A percentile compares a stretch with the other conserved stretches of the same genome.
Evolutionary conservation across 352 stramenopile species (phyloP).

Genomic region (Phytophthora hibernalis): DNA sequence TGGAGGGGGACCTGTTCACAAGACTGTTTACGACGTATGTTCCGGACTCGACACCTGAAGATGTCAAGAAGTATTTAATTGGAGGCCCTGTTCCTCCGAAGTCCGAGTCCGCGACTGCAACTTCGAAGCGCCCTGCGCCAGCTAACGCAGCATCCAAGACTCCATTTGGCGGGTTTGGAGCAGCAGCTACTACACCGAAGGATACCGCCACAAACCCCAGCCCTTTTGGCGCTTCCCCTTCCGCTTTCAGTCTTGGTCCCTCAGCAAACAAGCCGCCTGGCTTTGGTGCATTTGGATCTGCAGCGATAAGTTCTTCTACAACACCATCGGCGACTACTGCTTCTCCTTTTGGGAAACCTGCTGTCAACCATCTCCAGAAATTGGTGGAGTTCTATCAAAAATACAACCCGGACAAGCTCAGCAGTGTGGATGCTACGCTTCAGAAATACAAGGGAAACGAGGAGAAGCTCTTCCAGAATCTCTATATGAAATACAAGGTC

Average conservation of each 20-base stretch:
- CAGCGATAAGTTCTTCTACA: conserved; percentile 21
- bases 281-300: conserved; percentile 35
- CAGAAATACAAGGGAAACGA: conserved; percentile 91
- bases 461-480: conserved; percentile 78
- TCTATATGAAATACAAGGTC: conserved; percentile 82
- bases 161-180: conserved; percentile 29
- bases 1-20: conserved; percentile 68
- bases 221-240: conserved; percentile 35
- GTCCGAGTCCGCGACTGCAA: conserved; percentile 3
- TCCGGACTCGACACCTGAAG: conserved; percentile 56
- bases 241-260: conserved; percentile 35
- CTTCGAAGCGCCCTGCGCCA: conserved; percentile 28
- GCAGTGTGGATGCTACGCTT: conserved; percentile 88
- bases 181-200: conserved; percentile 26
- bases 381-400: conserved; percentile 93
- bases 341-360: conserved; percentile 52
- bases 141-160: conserved; percentile 27
- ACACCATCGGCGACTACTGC: conserved; percentile 11
- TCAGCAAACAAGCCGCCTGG: conserved; percentile 34
- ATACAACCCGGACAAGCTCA: conserved; percentile 91
- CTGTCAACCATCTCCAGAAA: conserved; percentile 64
- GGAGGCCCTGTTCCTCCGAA: conserved; percentile 63
- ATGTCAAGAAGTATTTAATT: conserved; percentile 69
- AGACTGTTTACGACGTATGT: conserved; percentile 72
- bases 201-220: conserved; percentile 18